Conservation (phyloP, 1,284 basidiomycete genomes). For the Polyporus tsugae region DNA sequence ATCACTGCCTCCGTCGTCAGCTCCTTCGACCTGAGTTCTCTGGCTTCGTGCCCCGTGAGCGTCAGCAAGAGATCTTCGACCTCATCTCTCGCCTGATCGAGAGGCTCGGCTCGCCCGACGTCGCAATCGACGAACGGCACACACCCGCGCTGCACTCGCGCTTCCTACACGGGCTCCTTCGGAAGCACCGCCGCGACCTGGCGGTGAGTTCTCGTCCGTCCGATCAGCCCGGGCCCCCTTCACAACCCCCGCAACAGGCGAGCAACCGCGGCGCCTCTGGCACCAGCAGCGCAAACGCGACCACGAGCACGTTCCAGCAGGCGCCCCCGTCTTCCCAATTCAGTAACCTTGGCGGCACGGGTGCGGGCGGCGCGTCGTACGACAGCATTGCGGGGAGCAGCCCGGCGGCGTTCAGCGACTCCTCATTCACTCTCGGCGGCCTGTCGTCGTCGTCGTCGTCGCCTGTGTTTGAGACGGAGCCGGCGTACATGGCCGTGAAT, state of each 20-base stretch:
- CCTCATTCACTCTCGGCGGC: constrained; percentile 24
- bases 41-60: constrained; percentile 62
- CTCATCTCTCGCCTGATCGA: constrained; percentile 78
- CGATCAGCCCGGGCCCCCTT: constrained; percentile 31
- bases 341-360: constrained; percentile 13
- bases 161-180: constrained; percentile 75
- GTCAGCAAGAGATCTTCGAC: constrained; percentile 75
- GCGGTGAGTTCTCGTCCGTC: constrained; percentile 54
- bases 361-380: constrained; percentile 17
- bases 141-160: constrained; percentile 83
- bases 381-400: constrained; percentile 27
- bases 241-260: constrained; percentile 28
- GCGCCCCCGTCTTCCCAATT: constrained; percentile 14
- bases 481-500: constrained; percentile 34
- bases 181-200: constrained; percentile 72
- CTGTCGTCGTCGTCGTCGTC: constrained; percentile 33
- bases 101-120: constrained; percentile 72
- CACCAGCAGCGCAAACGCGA: background rate
- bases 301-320: background rate
- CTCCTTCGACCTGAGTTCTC: constrained; percentile 79
- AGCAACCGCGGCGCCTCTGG: constrained; percentile 10
- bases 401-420: constrained; percentile 30
- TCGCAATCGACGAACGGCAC: constrained; percentile 84
- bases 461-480: constrained; percentile 36
- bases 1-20: constrained; percentile 43